phyloP scores from a whole-genome alignment of 495 filamentous ascomycete genomes.

The Daldinia grandis region DNA sequence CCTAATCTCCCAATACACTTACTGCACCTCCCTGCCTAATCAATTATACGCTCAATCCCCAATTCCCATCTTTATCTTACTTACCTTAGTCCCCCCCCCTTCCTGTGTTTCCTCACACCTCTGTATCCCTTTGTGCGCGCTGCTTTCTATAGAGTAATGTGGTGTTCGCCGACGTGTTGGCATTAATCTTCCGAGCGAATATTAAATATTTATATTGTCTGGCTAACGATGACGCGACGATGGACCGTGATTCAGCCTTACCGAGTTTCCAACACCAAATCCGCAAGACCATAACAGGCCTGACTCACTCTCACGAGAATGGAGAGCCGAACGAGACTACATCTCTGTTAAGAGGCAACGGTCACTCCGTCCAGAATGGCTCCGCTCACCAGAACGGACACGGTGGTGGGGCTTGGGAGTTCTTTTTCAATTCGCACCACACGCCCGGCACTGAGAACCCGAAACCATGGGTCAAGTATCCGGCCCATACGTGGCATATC shows the following conservation, averaged over 20 bases:
- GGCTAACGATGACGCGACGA: slow-evolving; percentile 44
- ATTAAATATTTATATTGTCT: slow-evolving; percentile 6
- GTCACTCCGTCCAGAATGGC: slow-evolving; percentile 15
- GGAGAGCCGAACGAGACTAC: slow-evolving; percentile 46
- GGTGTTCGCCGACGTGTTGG: slow-evolving; percentile 20
- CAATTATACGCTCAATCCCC: slow-evolving; percentile 25
- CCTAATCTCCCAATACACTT: slow-evolving; percentile 5
- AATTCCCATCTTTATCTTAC: slow-evolving; percentile 5
- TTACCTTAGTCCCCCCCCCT: slow-evolving; percentile 5
- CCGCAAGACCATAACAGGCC: slow-evolving; percentile 40
- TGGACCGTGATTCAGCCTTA: slow-evolving; percentile 41
- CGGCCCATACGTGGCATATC: slow-evolving; percentile 60
- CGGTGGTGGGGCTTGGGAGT: slow-evolving; percentile 41
- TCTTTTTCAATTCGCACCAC: slow-evolving; percentile 55
- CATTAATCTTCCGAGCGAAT: slow-evolving; percentile 11
- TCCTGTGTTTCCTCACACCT: background rate
- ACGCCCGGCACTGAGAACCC: slow-evolving; percentile 59
- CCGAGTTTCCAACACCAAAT: slow-evolving; percentile 42
- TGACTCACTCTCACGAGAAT: slow-evolving; percentile 35
- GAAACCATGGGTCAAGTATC: slow-evolving; percentile 65
- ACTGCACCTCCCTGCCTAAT: slow-evolving; percentile 3
- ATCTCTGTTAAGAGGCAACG: slow-evolving; percentile 43
- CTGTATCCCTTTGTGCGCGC: slow-evolving; percentile 9
- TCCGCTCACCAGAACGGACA: slow-evolving; percentile 36
- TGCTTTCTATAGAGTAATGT: slow-evolving; percentile 22